A percentile compares a stretch with the other conserved stretches of the same genome.
phyloP scores from a whole-genome alignment of 208 protist genomes.

The Tritrichomonas foetus region DNA sequence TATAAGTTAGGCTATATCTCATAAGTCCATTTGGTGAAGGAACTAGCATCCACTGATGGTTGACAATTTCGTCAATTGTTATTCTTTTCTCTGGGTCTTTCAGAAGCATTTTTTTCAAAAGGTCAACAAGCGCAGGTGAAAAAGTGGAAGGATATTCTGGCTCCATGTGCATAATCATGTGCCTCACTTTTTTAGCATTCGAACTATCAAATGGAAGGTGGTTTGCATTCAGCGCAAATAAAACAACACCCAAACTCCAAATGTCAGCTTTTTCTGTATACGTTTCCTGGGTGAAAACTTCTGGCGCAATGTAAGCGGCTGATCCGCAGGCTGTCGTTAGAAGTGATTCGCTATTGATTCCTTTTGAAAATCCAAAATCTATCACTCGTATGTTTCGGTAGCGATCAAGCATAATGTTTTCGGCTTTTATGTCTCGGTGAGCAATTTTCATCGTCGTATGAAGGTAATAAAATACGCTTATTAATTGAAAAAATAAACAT shows the following conservation, averaged over 20 bases:
- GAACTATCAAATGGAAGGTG: neutral
- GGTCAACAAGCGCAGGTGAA: neutral
- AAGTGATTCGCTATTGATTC: neutral
- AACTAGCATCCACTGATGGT: neutral
- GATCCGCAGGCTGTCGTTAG: neutral
- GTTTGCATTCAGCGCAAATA: neutral
- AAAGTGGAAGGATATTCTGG: neutral
- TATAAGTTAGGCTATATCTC: too few relatives aligned
- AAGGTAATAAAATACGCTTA: constrained; percentile 3
- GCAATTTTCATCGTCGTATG: neutral
- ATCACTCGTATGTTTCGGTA: neutral
- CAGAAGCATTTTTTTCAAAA: neutral
- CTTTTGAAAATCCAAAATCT: neutral
- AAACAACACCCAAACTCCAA: constrained; percentile 1
- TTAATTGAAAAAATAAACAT: constrained; percentile 33
- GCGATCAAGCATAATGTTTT: constrained; percentile 15
- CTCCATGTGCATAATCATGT: neutral
- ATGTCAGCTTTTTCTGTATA: neutral
- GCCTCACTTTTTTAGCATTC: neutral
- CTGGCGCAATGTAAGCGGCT: neutral
- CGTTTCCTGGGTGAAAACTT: neutral
- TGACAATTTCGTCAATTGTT: neutral
- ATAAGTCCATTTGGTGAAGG: too few relatives aligned
- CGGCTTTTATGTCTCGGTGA: neutral
- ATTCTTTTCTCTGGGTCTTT: neutral